These are phyloP conservation scores for Suillus lakei DNA, from an alignment of 768 basidiomycete species.

Conservation along the genomic window DNA sequence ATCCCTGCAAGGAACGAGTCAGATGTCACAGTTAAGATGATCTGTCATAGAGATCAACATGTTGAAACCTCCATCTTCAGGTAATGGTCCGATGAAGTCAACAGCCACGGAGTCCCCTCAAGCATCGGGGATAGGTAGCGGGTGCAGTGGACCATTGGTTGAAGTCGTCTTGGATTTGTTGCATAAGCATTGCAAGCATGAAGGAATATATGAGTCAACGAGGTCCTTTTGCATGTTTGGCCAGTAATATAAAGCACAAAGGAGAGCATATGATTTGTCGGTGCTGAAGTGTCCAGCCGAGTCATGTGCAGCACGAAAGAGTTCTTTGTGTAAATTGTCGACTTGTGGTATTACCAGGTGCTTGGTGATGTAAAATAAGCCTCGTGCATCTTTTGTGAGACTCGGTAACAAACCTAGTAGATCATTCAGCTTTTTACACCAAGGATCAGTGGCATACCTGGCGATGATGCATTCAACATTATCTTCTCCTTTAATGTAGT, in stretches of 20 bases:
- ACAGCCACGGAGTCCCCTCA: conserved; percentile 28
- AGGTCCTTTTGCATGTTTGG: conserved; percentile 38
- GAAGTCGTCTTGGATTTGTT: conserved; percentile 25
- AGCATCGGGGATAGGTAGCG: conserved; percentile 25
- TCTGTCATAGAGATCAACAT: conserved; percentile 32
- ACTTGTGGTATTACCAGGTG: conserved; percentile 11
- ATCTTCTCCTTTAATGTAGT: conserved; percentile 30
- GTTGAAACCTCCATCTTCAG: conserved; percentile 34
- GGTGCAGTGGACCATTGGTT: conserved; percentile 22
- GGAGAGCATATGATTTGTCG: conserved; percentile 13
- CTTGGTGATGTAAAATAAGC: conserved; percentile 36
- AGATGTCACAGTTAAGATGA: conserved; percentile 27
- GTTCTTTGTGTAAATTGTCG: conserved; percentile 26
- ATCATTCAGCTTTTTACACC: too few relatives aligned
- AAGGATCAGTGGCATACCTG: conserved; percentile 22
- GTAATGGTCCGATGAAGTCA: conserved; percentile 41
- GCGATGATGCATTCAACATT: not conserved
- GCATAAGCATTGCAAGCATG: conserved; percentile 28
- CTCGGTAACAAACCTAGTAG: not conserved
- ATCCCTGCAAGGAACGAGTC: conserved; percentile 10
- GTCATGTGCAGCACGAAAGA: conserved; percentile 17
- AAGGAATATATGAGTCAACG: conserved; percentile 34
- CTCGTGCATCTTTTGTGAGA: not conserved
- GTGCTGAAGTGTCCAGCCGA: conserved; percentile 19
- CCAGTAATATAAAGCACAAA: conserved; percentile 32